These are phyloP conservation scores for Aspergillus sp. DNA, from an alignment of 2,329 filamentous ascomycete genomes.

Conservation along the genomic window DNA sequence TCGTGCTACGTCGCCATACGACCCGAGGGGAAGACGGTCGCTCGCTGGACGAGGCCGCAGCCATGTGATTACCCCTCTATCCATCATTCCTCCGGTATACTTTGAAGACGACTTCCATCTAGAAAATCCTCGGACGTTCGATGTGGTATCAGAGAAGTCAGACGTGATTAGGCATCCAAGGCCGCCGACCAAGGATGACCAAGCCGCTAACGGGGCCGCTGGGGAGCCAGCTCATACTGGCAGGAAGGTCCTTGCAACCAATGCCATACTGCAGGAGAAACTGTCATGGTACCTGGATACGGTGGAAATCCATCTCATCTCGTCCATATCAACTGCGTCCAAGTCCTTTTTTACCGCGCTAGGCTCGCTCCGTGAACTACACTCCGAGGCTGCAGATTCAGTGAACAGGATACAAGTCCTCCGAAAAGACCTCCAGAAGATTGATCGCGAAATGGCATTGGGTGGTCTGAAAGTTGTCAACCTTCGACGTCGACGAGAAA, in stretches of 20 bases:
- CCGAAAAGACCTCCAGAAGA: conserved; percentile 64
- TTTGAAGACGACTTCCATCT: conserved; percentile 92
- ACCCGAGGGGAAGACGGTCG: conserved; percentile 41
- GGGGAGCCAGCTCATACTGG: conserved; percentile 46
- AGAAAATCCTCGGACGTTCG: conserved; percentile 92
- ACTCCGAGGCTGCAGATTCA: conserved; percentile 85
- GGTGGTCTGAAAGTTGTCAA: conserved; percentile 79
- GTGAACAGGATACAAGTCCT: conserved; percentile 76
- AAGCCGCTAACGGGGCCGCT: conserved; percentile 47
- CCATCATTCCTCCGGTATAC: conserved; percentile 86
- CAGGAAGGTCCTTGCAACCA: conserved; percentile 83
- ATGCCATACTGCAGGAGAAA: conserved; percentile 96
- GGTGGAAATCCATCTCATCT: conserved; percentile 92
- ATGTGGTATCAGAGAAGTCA: conserved; percentile 89
- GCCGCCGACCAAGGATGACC: conserved; percentile 44
- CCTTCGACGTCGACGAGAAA: conserved; percentile 71
- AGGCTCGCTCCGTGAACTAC: conserved; percentile 79
- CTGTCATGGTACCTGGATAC: conserved; percentile 99
- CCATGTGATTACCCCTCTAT: conserved; percentile 73
- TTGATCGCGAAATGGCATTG: conserved; percentile 80
- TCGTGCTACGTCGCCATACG: conserved; percentile 38
- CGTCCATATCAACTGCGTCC: conserved; percentile 89
- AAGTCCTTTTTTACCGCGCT: conserved; percentile 93
- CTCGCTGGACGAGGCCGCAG: conserved; percentile 46
- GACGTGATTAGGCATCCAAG: conserved; percentile 74